Evolutionary conservation across 2,329 filamentous ascomycete species (phyloP).

Genomic region (Colletotrichum horii): DNA sequence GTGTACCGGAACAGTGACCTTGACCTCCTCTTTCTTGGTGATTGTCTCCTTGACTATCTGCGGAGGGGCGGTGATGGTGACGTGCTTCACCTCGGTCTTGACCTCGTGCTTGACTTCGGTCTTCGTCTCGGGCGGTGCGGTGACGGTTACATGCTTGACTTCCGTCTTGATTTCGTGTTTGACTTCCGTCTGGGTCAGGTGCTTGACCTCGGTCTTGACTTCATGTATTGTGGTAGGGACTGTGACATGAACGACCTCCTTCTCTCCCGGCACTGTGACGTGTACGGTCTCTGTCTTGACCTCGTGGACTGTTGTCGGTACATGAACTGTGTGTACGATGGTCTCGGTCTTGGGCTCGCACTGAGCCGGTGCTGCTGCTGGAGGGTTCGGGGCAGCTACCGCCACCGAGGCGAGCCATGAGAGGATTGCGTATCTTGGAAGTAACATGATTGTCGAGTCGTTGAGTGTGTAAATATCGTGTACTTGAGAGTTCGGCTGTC

Average conservation of each 20-base stretch:
- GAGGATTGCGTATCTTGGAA: conserved; percentile 4
- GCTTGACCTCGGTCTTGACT: background rate
- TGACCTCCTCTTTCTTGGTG: background rate
- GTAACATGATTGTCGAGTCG: background rate
- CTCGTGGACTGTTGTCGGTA: conserved; percentile 9
- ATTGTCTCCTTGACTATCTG: background rate
- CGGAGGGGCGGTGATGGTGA: background rate
- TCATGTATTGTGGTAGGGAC: conserved; percentile 3
- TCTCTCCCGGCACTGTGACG: background rate
- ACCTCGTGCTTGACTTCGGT: background rate
- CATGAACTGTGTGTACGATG: conserved; percentile 15
- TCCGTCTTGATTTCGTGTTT: conserved; percentile 1
- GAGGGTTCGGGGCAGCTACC: conserved; percentile 15
- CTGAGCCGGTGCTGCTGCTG: background rate
- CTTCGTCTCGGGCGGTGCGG: background rate
- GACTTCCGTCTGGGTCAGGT: background rate
- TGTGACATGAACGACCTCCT: conserved; percentile 10
- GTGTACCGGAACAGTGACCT: background rate
- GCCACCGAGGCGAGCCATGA: conserved; percentile 12
- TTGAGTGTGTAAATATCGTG: background rate
- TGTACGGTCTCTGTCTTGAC: background rate
- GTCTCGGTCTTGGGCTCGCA: conserved; percentile 15
- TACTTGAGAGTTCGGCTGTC: background rate
- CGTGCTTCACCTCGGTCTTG: background rate
- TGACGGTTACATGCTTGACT: background rate